Evolutionary conservation across 2,329 filamentous ascomycete genomes (phyloP), one percentile per base, ranked within the genome.

Genomic region (Penicillium sp.): DNA sequence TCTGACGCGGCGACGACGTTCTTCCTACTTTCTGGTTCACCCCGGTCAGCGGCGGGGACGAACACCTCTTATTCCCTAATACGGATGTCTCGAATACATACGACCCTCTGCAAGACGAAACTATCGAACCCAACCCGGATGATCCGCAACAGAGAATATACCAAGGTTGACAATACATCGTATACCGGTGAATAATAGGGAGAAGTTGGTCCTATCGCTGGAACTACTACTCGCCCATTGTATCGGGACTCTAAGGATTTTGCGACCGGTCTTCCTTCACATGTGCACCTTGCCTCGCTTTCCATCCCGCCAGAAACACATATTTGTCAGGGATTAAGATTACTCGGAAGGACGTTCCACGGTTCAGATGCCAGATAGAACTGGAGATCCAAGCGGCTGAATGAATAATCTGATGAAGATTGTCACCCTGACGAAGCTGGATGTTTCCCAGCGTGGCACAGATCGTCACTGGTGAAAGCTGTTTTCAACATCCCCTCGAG

Each of bases 341-440:
- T 41, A 41, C 35, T 41, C 35, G 35, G 35, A 41, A 41, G 35
- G 35, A 41, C 35, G 35, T 41, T 41, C 35, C 35, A 41, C 13
- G 35, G 35, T 41, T 41, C 35, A 41, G 13, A 15, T 13, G 3
- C 11, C 35, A 11, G 35, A 41, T 41, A 45, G 44, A n/a, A 55
- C 44, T 47, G 53, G 44, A 35, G 17, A 29, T 13, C 26, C 53
- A 41, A 35, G 53, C 46, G 53, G 53, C 53, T 47, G 53, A 56
- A 48, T 13, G 15, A 11, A 41, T 41, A 41, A 41, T 41, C 8
- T 54, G 51, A 54, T 54, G 35, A 38, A 52, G 50, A 45, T 54
- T 21, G 38, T 17, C 48, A 47, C 44, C 35, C 48, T 35, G 15
- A 30, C 44, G 35, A 55, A 13, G 31, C 11, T 15, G 6, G 21